Evolutionary conservation across 805 yeast genomes (phyloP).

Genomic region (Sugiyamaella floridensis): DNA sequence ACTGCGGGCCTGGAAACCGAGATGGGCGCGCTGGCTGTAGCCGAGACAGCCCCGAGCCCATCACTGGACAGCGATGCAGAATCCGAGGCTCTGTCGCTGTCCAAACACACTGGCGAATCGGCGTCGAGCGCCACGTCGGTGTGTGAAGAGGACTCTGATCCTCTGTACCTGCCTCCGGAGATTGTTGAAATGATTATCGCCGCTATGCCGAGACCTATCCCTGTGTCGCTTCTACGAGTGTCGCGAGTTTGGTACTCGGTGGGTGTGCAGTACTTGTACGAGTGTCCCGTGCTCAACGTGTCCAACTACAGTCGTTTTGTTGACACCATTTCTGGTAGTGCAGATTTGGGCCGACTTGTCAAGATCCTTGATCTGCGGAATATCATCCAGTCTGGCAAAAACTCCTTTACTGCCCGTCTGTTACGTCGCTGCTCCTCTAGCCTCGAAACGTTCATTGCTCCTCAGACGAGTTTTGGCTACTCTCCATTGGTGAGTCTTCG

Average conservation of each 20-base stretch:
- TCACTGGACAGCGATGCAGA: neutral
- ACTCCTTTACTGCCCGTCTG: constrained; percentile 78
- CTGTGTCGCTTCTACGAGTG: constrained; percentile 48
- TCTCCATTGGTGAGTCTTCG: constrained; percentile 81
- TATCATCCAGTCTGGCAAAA: constrained; percentile 85
- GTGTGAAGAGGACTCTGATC: neutral
- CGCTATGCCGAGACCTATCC: constrained; percentile 18
- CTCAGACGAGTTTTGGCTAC: constrained; percentile 90
- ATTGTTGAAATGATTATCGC: constrained; percentile 37
- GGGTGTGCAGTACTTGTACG: constrained; percentile 60
- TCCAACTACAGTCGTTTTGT: constrained; percentile 68
- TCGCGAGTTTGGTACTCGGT: constrained; percentile 53
- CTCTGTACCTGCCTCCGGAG: constrained; percentile 42
- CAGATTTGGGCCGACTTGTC: constrained; percentile 53
- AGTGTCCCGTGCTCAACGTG: constrained; percentile 54
- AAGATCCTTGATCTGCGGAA: constrained; percentile 62
- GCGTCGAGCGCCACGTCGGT: neutral
- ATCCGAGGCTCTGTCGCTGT: neutral
- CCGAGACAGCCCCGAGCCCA: constrained; percentile 1
- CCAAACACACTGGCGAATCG: neutral
- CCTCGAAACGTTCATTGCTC: constrained; percentile 71
- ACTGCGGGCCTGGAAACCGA: constrained; percentile 3
- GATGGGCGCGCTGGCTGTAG: neutral
- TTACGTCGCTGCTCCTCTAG: constrained; percentile 66
- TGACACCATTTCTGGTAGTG: constrained; percentile 47